Conservation (phyloP, 495 filamentous ascomycete species). For the Hamigera avellanea region DNA sequence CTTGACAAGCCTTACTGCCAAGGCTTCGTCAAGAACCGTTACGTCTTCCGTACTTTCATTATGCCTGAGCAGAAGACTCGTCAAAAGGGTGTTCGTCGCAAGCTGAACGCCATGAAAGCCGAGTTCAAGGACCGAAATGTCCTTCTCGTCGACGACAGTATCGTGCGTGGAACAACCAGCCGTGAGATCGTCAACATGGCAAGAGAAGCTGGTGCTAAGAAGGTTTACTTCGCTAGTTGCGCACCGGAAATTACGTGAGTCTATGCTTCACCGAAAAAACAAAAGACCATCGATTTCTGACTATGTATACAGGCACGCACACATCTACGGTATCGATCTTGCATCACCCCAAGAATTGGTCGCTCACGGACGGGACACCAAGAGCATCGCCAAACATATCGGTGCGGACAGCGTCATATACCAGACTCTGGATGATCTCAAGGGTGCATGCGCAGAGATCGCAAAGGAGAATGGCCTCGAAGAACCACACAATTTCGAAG, state of each 20-base stretch:
- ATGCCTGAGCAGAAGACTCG: slow-evolving; percentile 81
- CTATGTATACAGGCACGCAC: slow-evolving; percentile 37
- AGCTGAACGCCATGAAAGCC: slow-evolving; percentile 70
- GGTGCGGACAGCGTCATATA: slow-evolving; percentile 89
- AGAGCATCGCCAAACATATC: slow-evolving; percentile 66
- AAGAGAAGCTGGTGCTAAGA: slow-evolving; percentile 76
- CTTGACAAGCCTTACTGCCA: slow-evolving; percentile 74
- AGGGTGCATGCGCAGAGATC: slow-evolving; percentile 66
- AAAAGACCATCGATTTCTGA: slow-evolving; percentile 9
- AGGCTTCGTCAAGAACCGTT: slow-evolving; percentile 89
- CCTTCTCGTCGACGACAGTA: slow-evolving; percentile 82
- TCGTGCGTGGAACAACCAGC: slow-evolving; percentile 85
- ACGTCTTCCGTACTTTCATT: slow-evolving; percentile 94
- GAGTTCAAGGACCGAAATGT: slow-evolving; percentile 83
- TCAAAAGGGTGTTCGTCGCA: slow-evolving; percentile 49
- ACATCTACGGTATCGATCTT: slow-evolving; percentile 85
- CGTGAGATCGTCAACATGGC: slow-evolving; percentile 92
- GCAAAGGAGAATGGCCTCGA: slow-evolving; percentile 40
- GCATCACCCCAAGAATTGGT: slow-evolving; percentile 75
- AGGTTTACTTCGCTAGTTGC: slow-evolving; percentile 84
- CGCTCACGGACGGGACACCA: slow-evolving; percentile 60
- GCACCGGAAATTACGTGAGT: slow-evolving; percentile 67
- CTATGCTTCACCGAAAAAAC: slow-evolving; percentile 1
- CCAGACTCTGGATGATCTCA: slow-evolving; percentile 74
- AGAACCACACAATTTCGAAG: slow-evolving; percentile 60